Conservation (phyloP, 805 yeast species). For the Ogataea populi-albae region DNA sequence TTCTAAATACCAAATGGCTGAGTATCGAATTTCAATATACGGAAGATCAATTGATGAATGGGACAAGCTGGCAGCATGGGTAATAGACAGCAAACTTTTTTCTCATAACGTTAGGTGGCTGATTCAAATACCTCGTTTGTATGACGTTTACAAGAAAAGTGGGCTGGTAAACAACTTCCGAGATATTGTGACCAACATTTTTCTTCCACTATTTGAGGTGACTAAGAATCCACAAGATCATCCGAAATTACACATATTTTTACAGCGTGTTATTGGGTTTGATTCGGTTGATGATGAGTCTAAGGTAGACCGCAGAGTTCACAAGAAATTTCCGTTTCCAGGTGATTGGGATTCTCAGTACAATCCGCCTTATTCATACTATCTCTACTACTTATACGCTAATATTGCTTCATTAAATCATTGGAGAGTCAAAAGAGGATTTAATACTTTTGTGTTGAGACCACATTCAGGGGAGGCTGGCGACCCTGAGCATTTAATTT, state of each 20-base stretch:
- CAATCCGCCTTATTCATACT: conserved; percentile 98
- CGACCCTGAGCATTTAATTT: conserved; percentile 93
- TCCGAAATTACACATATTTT: conserved; percentile 86
- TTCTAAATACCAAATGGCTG: conserved; percentile 96
- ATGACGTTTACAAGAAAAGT: conserved; percentile 80
- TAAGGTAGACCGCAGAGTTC: conserved; percentile 79
- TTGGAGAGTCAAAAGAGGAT: conserved; percentile 72
- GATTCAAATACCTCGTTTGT: conserved; percentile 90
- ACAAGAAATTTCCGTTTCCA: conserved; percentile 83
- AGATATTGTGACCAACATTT: conserved; percentile 74
- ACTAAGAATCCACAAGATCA: conserved; percentile 78
- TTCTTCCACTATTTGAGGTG: conserved; percentile 88
- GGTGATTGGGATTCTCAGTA: conserved; percentile 69
- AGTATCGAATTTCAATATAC: conserved; percentile 90
- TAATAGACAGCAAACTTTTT: conserved; percentile 84
- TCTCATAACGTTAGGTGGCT: conserved; percentile 97
- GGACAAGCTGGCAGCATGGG: conserved; percentile 95
- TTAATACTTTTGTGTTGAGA: conserved; percentile 87
- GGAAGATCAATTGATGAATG: conserved; percentile 90
- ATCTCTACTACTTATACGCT: conserved; percentile 83
- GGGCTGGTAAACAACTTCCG: conserved; percentile 69
- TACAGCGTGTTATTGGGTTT: conserved; percentile 94
- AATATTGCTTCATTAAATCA: conserved; percentile 83
- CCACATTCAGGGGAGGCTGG: conserved; percentile 99
- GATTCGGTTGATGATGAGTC: conserved; percentile 99